Percentiles rank a stretch among this genome's conserved stretches.
These are phyloP conservation scores for Larix kaempferi DNA, from an alignment of 75 land plant species.

Conservation along the genomic window DNA sequence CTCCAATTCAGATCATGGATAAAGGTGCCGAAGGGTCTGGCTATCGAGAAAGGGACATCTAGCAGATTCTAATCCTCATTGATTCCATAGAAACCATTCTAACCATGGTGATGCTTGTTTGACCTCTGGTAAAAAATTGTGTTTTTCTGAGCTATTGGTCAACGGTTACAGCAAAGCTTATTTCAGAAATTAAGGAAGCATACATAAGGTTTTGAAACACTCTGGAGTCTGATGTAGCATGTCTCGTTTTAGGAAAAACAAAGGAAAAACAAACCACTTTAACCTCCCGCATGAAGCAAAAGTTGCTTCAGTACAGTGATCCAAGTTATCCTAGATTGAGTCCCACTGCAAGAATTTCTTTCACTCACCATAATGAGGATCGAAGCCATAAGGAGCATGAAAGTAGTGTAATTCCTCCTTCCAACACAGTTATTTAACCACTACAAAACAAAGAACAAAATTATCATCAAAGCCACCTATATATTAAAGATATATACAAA, in stretches of 20 bases:
- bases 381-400: constrained; percentile 72
- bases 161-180: too few species aligned
- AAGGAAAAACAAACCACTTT: too few species aligned
- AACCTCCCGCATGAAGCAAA: background rate
- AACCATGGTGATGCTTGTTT: too few species aligned
- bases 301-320: background rate
- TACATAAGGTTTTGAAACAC: too few species aligned
- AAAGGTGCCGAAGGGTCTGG: background rate
- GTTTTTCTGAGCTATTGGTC: too few species aligned
- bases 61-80: background rate
- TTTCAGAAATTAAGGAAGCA: too few species aligned
- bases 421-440: constrained; percentile 98
- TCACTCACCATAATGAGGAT: constrained; percentile 68
- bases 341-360: background rate
- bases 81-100: too few species aligned
- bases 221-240: too few species aligned
- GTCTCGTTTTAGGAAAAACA: too few species aligned
- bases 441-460: constrained; percentile 35
- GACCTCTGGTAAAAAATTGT: too few species aligned
- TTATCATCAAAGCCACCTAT: background rate
- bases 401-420: constrained; percentile 80
- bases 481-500: background rate
- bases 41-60: background rate
- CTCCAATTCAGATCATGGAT: background rate
- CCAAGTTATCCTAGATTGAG: background rate